Evolutionary conservation across 805 yeast genomes (phyloP).

Genomic region (Yamadazyma sp.): DNA sequence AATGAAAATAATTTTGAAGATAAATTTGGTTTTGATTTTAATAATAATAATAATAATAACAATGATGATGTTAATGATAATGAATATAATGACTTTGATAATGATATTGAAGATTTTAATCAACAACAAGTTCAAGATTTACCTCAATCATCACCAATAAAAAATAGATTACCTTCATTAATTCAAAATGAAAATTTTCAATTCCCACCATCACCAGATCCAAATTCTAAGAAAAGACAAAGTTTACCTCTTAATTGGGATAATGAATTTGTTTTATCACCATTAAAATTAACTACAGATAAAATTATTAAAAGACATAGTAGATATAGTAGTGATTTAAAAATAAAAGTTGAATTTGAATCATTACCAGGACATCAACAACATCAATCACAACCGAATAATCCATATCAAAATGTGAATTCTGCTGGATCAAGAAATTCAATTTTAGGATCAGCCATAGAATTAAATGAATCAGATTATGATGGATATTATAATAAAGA

Average conservation of each 20-base stretch:
- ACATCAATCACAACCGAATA: constrained; percentile 15
- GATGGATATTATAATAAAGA: constrained; percentile 5
- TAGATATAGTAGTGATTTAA: constrained; percentile 41
- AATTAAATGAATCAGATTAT: too few relatives aligned
- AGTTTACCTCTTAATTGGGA: constrained; percentile 34
- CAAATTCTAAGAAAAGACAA: constrained; percentile 27
- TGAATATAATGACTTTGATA: constrained; percentile 2
- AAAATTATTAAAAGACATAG: constrained; percentile 25
- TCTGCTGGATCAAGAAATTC: not conserved
- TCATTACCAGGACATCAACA: constrained; percentile 11
- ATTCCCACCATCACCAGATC: constrained; percentile 36
- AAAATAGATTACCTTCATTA: constrained; percentile 15
- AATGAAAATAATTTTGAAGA: constrained; percentile 13
- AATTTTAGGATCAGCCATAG: not conserved
- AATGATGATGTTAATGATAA: constrained; percentile 1
- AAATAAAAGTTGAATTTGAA: constrained; percentile 44
- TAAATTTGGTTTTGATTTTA: not conserved
- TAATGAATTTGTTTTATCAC: constrained; percentile 38
- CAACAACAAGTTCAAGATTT: constrained; percentile 5
- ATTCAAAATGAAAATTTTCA: constrained; percentile 13
- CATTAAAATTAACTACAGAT: constrained; percentile 33
- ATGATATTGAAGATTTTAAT: constrained; percentile 5
- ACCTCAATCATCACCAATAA: constrained; percentile 20
- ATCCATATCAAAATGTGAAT: not conserved
- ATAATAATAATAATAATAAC: not conserved